A percentile compares a stretch with the other conserved stretches of the same genome.
Conservation (phyloP, 2,329 filamentous ascomycete species). For the Aureobasidium uvarum region DNA sequence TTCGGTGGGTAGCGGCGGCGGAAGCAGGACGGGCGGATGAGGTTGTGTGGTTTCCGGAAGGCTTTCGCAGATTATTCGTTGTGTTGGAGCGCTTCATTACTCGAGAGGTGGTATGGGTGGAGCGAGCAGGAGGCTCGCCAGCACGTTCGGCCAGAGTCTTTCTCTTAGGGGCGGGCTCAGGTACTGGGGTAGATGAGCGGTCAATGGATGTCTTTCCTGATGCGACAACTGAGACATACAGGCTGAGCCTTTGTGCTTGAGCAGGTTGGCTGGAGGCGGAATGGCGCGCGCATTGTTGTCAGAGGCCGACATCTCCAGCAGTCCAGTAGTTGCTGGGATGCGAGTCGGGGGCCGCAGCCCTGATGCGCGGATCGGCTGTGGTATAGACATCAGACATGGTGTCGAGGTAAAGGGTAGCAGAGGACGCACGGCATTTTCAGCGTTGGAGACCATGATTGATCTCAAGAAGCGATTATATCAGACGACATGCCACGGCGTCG, state of each 20-base stretch:
- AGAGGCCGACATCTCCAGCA: conserved; percentile 54
- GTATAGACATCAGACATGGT: neutral
- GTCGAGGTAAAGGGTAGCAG: neutral
- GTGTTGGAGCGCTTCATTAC: conserved; percentile 19
- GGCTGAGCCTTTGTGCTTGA: conserved; percentile 54
- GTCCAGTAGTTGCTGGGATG: conserved; percentile 37
- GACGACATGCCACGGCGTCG: conserved; percentile 15
- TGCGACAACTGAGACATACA: conserved; percentile 39
- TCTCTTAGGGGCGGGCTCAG: conserved; percentile 51
- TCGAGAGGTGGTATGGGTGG: conserved; percentile 12
- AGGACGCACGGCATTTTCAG: conserved; percentile 19
- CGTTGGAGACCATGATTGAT: conserved; percentile 17
- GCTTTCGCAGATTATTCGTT: conserved; percentile 30
- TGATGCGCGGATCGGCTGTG: conserved; percentile 30
- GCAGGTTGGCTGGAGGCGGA: conserved; percentile 43
- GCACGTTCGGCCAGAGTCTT: conserved; percentile 52
- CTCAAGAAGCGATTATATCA: neutral
- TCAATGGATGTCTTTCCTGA: conserved; percentile 31
- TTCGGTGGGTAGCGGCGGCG: conserved; percentile 27
- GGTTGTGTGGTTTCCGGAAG: conserved; percentile 28
- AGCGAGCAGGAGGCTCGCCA: conserved; percentile 42
- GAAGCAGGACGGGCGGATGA: conserved; percentile 27
- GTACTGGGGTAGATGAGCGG: conserved; percentile 37
- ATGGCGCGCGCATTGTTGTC: conserved; percentile 53
- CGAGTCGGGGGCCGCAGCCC: conserved; percentile 40